Evolutionary conservation across 73 alveolate species (phyloP).

Genomic region (Urostyla sp.): DNA sequence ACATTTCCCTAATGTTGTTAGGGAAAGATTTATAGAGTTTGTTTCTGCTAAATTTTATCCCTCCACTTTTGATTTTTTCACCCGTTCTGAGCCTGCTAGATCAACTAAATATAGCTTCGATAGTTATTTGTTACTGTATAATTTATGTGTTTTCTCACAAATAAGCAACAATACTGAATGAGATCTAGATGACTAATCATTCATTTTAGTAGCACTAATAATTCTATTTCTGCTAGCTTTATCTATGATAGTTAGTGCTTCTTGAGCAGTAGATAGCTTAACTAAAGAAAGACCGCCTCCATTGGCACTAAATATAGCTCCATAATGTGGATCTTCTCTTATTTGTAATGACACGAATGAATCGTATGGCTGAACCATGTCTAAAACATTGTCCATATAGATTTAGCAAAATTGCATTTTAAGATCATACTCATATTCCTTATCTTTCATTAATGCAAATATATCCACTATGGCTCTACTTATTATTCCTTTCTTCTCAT

Average conservation of each 20-base stretch:
- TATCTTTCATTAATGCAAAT: conserved; percentile 41
- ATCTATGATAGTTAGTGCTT: too few relatives aligned
- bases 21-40: conserved; percentile 89
- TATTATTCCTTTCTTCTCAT: conserved; percentile 83
- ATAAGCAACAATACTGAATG: conserved; percentile 83
- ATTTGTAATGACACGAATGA: too few relatives aligned
- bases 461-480: conserved; percentile 89
- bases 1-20: conserved; percentile 95
- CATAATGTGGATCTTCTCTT: too few relatives aligned
- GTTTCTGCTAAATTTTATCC: conserved; percentile 96
- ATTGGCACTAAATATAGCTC: too few relatives aligned
- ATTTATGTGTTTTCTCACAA: conserved; percentile 62
- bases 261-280: too few relatives aligned
- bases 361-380: too few relatives aligned
- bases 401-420: too few relatives aligned
- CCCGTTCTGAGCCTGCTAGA: conserved; percentile 96
- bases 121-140: conserved; percentile 75
- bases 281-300: too few relatives aligned
- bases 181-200: conserved; percentile 73
- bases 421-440: too few relatives aligned
- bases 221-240: conserved; percentile 58
- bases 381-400: too few relatives aligned
- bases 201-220: conserved; percentile 75
- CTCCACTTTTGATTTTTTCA: conserved; percentile 89
- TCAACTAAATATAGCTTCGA: conserved; percentile 89